Evolutionary conservation across 345 rosid genomes (phyloP).

Genomic region (Citrus glauca): DNA sequence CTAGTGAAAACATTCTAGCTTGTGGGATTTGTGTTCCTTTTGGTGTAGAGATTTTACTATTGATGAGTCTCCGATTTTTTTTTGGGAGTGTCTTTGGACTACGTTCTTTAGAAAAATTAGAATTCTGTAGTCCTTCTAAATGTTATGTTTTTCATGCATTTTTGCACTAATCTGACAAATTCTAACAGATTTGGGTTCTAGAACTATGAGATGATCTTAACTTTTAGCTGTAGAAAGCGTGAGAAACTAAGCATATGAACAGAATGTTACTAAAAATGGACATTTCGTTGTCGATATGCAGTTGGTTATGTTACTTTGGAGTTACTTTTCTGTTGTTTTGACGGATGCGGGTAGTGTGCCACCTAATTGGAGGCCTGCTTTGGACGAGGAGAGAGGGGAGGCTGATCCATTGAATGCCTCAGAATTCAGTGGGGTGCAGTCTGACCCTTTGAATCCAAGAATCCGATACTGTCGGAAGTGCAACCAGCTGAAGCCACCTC

Average conservation of each 20-base stretch:
- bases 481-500: slow-evolving; percentile 86
- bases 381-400: slow-evolving; percentile 85
- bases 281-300: slow-evolving; percentile 31
- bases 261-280: slow-evolving; percentile 9
- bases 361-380: slow-evolving; percentile 73
- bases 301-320: slow-evolving; percentile 93
- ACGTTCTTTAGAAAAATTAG: not conserved
- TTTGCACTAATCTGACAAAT: not conserved
- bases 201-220: not conserved
- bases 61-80: not conserved
- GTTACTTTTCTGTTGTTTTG: slow-evolving; percentile 92
- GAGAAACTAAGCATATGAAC: not conserved
- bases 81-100: not conserved
- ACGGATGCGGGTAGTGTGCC: slow-evolving; percentile 96
- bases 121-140: no score
- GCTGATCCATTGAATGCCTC: slow-evolving; percentile 62
- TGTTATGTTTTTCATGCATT: not conserved
- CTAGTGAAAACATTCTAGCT: not conserved
- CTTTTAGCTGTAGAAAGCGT: slow-evolving; percentile 4
- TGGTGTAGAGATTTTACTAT: not conserved
- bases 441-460: slow-evolving; percentile 59
- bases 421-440: slow-evolving; percentile 49
- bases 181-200: not conserved
- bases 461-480: slow-evolving; percentile 85
- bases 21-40: not conserved